Evolutionary conservation across 768 basidiomycete species (phyloP), one percentile per base, ranked within the genome.

Genomic region (Roridomyces roridus): DNA sequence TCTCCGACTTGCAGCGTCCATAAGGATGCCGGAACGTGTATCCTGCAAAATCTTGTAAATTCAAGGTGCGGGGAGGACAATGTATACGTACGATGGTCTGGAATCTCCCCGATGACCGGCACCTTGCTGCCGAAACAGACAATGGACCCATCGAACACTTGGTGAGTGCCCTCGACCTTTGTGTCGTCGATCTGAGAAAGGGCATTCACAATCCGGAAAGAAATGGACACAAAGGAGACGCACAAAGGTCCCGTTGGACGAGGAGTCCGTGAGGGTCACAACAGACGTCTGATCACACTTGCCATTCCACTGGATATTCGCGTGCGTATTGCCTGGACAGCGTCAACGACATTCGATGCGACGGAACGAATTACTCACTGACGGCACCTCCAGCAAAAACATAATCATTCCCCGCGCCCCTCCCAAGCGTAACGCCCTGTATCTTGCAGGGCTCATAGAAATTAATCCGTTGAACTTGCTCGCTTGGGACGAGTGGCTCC

Each of bases 71-170:
- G 23, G n/a, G 2, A n/a, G n/a, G n/a, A 20, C 21, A 29, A 5
- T 2, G 14, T 6, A 37, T 34, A 79, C 81, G 55, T 43, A 82
- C 84, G 80, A 63, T 78, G 83, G 59, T 85, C 85, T 47, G 85
- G 81, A 26, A 23, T n/a, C 34, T 46, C 64, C 65, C 23, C 60
- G 35, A 59, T 69, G 54, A 68, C 71, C 31, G 66, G 71, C 58
- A 68, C 70, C 23, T 56, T 62, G 21, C 66, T 70, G 23, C 87
- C 89, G 53, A 91, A 82, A 40, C 80, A 82, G 57, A 91, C 76
- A 63, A 85, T 84, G 65, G 84, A 84, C 1, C 88, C 87, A 41
- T 84, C 76, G 24, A 74, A 75, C 41, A 87, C 68, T 24, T 82
- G 65, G 9, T 70, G 65, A 12, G 68, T 70, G 43, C 71, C 73